Conservation (phyloP, 495 filamentous ascomycete species). For the Talaromyces stipitatus region DNA sequence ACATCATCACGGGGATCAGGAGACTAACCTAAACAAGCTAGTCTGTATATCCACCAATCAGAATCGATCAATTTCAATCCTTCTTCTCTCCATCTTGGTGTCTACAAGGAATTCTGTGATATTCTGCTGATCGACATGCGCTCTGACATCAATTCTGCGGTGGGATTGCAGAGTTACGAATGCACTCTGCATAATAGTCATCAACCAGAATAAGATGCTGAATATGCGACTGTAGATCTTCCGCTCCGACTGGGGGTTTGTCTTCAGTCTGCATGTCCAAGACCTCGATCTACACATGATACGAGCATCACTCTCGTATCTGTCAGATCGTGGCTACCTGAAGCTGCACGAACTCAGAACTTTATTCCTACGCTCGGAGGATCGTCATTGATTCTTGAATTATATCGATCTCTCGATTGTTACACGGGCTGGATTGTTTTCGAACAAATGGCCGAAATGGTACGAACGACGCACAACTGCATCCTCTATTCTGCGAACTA, state of each 20-base stretch:
- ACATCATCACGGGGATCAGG: neutral
- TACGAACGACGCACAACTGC: too few species aligned
- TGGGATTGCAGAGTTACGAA: neutral
- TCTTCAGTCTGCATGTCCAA: neutral
- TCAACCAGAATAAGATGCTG: neutral
- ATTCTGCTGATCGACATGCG: neutral
- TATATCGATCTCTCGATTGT: too few species aligned
- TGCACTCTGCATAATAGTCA: neutral
- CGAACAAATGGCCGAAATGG: too few species aligned
- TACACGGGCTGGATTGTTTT: too few species aligned
- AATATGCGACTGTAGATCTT: neutral
- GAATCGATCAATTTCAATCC: neutral
- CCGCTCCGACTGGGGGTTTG: neutral
- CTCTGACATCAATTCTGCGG: neutral
- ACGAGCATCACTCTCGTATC: neutral
- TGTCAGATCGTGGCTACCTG: neutral
- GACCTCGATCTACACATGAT: neutral
- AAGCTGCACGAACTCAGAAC: neutral
- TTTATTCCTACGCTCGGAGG: neutral
- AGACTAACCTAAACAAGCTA: neutral
- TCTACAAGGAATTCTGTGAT: too few species aligned
- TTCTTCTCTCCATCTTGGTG: neutral
- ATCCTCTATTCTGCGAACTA: too few species aligned
- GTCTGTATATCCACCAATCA: neutral
- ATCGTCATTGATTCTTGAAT: neutral